Conservation (phyloP, 2,329 filamentous ascomycete genomes). For the Amylocarpus encephaloides region DNA sequence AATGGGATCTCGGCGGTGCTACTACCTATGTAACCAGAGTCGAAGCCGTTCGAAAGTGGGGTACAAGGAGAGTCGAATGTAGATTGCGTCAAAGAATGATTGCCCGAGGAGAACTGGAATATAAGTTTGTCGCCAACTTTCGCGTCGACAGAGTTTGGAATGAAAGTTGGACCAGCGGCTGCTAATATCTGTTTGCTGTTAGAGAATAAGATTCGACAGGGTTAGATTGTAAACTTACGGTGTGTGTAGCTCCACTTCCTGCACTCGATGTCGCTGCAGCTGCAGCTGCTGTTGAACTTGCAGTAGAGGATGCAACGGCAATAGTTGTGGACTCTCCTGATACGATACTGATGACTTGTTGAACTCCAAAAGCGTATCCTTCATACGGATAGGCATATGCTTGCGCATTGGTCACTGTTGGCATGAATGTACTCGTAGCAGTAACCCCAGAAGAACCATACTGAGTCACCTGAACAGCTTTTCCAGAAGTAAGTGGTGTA, state of each 20-base stretch:
- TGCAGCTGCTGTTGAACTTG: conserved; percentile 1
- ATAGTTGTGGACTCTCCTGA: neutral
- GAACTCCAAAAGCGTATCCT: conserved; percentile 18
- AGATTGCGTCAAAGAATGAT: conserved; percentile 43
- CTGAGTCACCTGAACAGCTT: conserved; percentile 12
- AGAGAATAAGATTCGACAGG: neutral
- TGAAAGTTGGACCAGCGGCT: conserved; percentile 53
- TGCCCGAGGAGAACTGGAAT: conserved; percentile 32
- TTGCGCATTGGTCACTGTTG: conserved; percentile 15
- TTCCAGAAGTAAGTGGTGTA: conserved; percentile 8
- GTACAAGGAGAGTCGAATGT: conserved; percentile 33
- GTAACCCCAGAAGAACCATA: conserved; percentile 18
- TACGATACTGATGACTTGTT: conserved; percentile 10
- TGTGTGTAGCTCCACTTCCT: conserved; percentile 9
- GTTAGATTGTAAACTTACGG: conserved; percentile 7
- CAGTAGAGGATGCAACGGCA: neutral
- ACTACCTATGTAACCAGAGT: conserved; percentile 45
- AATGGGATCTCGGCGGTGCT: conserved; percentile 26
- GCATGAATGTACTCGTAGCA: conserved; percentile 17
- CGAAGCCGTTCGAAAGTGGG: conserved; percentile 46
- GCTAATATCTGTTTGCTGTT: conserved; percentile 14
- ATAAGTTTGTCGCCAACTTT: conserved; percentile 29
- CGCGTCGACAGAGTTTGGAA: conserved; percentile 33
- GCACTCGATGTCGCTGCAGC: neutral
- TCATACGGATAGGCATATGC: conserved; percentile 23